phyloP scores from a whole-genome alignment of 192 early-diverging fungal genomes.

The Ramicandelaber brevisporus region DNA sequence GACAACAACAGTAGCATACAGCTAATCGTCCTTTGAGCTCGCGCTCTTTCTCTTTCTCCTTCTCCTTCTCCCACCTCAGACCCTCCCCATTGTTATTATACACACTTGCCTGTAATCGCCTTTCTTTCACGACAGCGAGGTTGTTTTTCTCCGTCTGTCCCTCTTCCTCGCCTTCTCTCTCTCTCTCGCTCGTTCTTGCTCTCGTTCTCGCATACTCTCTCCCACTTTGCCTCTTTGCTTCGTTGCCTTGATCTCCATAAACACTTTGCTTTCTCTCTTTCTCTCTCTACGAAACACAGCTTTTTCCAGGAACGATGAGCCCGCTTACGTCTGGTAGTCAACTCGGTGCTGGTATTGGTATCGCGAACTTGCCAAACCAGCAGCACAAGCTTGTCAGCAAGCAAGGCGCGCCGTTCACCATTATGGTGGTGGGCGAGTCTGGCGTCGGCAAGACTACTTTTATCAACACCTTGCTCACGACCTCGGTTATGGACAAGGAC shows the following conservation, averaged over 20 bases:
- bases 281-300: too few relatives aligned
- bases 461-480: constrained; percentile 96
- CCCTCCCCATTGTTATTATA: too few relatives aligned
- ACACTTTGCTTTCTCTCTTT: constrained; percentile 13
- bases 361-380: constrained; percentile 97
- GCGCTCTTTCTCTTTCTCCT: too few relatives aligned
- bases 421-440: constrained; percentile 95
- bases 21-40: too few relatives aligned
- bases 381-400: constrained; percentile 94
- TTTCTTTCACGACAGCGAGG: too few relatives aligned
- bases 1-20: too few relatives aligned
- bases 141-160: too few relatives aligned
- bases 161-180: neutral
- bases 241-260: constrained; percentile 14
- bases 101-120: too few relatives aligned
- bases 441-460: constrained; percentile 96
- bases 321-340: too few relatives aligned
- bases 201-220: constrained; percentile 1
- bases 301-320: too few relatives aligned
- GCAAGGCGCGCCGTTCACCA: constrained; percentile 81
- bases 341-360: constrained; percentile 65
- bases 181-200: neutral
- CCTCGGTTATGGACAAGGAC: constrained; percentile 78
- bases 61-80: too few relatives aligned
- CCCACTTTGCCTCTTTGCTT: neutral